A percentile compares a stretch with the other conserved stretches of the same genome.
Conservation (phyloP, 73 alveolate genomes). For the Tetrahymena borealis region DNA sequence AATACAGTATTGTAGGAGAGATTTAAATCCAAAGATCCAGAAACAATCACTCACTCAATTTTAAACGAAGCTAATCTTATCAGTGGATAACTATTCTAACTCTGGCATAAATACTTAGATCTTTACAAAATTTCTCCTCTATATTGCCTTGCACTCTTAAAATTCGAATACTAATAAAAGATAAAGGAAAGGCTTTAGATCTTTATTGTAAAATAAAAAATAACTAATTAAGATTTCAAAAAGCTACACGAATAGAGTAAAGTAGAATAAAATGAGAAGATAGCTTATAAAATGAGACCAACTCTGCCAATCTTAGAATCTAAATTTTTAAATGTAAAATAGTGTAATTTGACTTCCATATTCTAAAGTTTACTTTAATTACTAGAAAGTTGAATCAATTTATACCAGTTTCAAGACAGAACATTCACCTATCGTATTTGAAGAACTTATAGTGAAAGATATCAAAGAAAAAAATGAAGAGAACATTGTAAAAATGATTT, state of each 20-base stretch:
- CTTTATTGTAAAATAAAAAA: neutral
- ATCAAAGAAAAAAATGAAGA: slow-evolving; percentile 63
- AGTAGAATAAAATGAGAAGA: neutral
- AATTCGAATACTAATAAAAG: slow-evolving; percentile 15
- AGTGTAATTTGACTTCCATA: neutral
- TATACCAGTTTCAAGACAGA: slow-evolving; percentile 45
- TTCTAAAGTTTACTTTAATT: neutral
- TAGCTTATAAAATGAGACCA: neutral
- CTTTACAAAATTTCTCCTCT: slow-evolving; percentile 30
- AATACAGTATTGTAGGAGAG: slow-evolving; percentile 20
- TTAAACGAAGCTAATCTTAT: slow-evolving; percentile 38
- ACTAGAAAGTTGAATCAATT: slow-evolving; percentile 6
- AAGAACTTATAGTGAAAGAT: slow-evolving; percentile 63
- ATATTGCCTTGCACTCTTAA: slow-evolving; percentile 23
- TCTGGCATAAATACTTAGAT: slow-evolving; percentile 39
- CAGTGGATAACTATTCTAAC: slow-evolving; percentile 19
- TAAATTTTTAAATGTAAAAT: neutral
- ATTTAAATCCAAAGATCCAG: slow-evolving; percentile 41
- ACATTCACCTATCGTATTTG: slow-evolving; percentile 61
- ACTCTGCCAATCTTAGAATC: neutral
- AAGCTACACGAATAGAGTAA: neutral
- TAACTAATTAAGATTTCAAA: neutral
- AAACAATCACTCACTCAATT: slow-evolving; percentile 38
- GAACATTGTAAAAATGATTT: slow-evolving; percentile 22
- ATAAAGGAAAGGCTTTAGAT: slow-evolving; percentile 12